A percentile compares a stretch with the other conserved stretches of the same genome.
Conservation (phyloP, 1,284 basidiomycete species). For the Trichosporon sp. region DNA sequence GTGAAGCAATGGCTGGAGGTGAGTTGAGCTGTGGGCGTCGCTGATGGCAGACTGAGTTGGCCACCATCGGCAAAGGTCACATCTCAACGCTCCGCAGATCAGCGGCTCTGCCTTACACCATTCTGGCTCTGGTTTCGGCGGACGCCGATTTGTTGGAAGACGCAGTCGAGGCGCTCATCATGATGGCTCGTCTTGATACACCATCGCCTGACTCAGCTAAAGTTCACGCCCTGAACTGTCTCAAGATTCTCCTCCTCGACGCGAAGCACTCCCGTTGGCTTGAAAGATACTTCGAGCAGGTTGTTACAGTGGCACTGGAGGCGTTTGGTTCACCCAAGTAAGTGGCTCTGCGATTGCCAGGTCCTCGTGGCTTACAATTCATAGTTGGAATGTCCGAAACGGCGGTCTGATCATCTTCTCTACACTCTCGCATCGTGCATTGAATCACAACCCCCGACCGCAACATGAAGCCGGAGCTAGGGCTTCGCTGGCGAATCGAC, state of each 20-base stretch:
- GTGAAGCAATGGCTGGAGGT: conserved; percentile 39
- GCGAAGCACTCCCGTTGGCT: conserved; percentile 36
- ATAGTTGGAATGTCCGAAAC: conserved; percentile 48
- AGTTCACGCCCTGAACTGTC: conserved; percentile 46
- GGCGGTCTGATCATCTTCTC: conserved; percentile 46
- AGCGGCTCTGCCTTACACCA: conserved; percentile 42
- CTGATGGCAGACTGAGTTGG: conserved; percentile 30
- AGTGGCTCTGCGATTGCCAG: conserved; percentile 7
- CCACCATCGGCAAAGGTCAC: conserved; percentile 33
- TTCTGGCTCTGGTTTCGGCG: conserved; percentile 37
- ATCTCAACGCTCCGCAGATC: conserved; percentile 45
- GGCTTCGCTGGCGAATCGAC: conserved; percentile 29
- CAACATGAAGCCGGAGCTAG: conserved; percentile 31
- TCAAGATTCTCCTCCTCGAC: conserved; percentile 46
- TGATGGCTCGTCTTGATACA: conserved; percentile 31
- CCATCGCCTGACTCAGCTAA: conserved; percentile 37
- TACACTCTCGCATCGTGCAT: conserved; percentile 37
- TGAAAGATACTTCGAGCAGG: conserved; percentile 36
- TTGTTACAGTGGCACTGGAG: conserved; percentile 37
- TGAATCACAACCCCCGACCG: conserved; percentile 23
- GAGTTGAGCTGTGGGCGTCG: background rate
- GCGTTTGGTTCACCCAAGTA: conserved; percentile 43
- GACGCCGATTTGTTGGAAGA: conserved; percentile 32
- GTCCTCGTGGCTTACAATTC: background rate
- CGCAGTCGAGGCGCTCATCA: conserved; percentile 27